These are phyloP conservation scores for Helianthus annuus DNA, from an alignment of 129 eudicot species.

Conservation along the genomic window HanXRQr2.0-SUNRISE NC_035440.2:80043119-80043618, in stretches of 20 bases:
- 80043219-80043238: constrained; percentile 27
- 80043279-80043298: constrained; percentile 58
- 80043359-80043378: constrained; percentile 77
- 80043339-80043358: constrained; percentile 82
- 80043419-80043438: constrained; percentile 76
- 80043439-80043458: constrained; percentile 42
- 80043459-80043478: constrained; percentile 38
- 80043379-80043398: constrained; percentile 82
- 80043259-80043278: constrained; percentile 35
- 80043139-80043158: constrained; percentile 94
- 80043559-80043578: constrained; percentile 59
- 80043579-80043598: constrained; percentile 70
- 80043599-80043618: constrained; percentile 74
- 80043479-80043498: constrained; percentile 40
- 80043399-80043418: constrained; percentile 88
- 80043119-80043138: constrained; percentile 89
- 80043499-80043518: constrained; percentile 42
- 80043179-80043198: constrained; percentile 77
- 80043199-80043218: constrained; percentile 67
- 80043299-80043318: constrained; percentile 75
- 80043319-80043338: constrained; percentile 75
- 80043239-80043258: constrained; percentile 29
- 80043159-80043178: constrained; percentile 85
- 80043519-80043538: constrained; percentile 38
- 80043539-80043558: constrained; percentile 30